These are phyloP conservation scores for Protomyces inundatus DNA, from an alignment of 1,139 yeast genomes.

Conservation along the genomic window DNA sequence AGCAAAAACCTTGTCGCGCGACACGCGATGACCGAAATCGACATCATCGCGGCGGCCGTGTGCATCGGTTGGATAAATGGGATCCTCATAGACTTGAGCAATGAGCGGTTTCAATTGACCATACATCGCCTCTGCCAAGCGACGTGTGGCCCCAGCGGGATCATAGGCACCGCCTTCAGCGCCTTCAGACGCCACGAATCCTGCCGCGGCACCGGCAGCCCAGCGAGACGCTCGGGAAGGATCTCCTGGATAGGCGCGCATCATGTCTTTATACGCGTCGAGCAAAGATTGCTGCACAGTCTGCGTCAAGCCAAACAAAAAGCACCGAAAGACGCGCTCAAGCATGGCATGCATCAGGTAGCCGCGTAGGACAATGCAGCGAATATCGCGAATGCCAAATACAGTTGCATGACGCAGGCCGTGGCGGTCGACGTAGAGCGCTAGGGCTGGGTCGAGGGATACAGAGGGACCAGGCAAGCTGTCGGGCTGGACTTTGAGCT, in stretches of 20 bases:
- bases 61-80: not conserved
- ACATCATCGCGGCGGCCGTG: constrained; percentile 3
- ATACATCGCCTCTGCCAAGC: not conserved
- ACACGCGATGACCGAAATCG: not conserved
- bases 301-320: constrained; percentile 9
- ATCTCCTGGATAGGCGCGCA: constrained; percentile 4
- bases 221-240: constrained; percentile 4
- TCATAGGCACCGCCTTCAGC: not conserved
- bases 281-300: not conserved
- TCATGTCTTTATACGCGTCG: constrained; percentile 13
- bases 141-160: not conserved
- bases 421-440: constrained; percentile 4
- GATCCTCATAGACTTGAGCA: constrained; percentile 1
- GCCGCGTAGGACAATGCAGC: constrained; percentile 23
- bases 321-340: constrained; percentile 17
- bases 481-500: constrained; percentile 8
- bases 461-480: not conserved
- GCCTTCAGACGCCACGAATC: not conserved
- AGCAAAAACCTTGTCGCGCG: not conserved
- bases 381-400: constrained; percentile 22
- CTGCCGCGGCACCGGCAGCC: constrained; percentile 13
- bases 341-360: constrained; percentile 17
- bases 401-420: constrained; percentile 2
- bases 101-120: not conserved
- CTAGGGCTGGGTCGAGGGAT: constrained; percentile 3